Percentiles rank a stretch among this genome's conserved stretches.
Evolutionary conservation across 2,329 filamentous ascomycete genomes (phyloP).

Genomic region (Colletotrichum sp.): DNA sequence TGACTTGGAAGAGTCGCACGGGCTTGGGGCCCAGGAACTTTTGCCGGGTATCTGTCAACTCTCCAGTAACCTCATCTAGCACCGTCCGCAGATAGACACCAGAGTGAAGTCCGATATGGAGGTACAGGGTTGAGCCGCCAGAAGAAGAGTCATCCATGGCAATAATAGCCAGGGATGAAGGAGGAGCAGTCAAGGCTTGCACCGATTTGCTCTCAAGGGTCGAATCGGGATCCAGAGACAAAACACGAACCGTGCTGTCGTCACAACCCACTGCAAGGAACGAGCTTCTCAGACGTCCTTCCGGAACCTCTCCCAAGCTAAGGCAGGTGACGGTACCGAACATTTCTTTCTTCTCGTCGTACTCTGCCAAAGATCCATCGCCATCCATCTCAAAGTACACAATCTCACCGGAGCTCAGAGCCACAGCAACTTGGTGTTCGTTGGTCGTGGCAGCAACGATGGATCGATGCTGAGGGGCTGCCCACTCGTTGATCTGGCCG

Average conservation of each 20-base stretch:
- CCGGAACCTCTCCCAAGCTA: conserved; percentile 91
- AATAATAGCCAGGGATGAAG: conserved; percentile 89
- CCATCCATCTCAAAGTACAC: conserved; percentile 98
- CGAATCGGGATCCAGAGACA: conserved; percentile 87
- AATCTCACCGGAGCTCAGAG: conserved; percentile 93
- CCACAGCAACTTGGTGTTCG: conserved; percentile 89
- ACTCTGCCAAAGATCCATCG: conserved; percentile 89
- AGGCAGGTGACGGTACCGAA: conserved; percentile 93
- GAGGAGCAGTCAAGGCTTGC: conserved; percentile 89
- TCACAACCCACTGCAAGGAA: conserved; percentile 97
- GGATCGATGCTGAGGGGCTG: conserved; percentile 88
- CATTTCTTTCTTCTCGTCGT: conserved; percentile 95
- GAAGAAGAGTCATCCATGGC: conserved; percentile 94
- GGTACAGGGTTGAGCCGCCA: conserved; percentile 85
- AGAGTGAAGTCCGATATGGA: conserved; percentile 95
- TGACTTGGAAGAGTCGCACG: conserved; percentile 90
- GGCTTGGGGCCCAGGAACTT: conserved; percentile 92
- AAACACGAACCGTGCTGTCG: conserved; percentile 92
- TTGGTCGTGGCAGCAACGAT: conserved; percentile 96
- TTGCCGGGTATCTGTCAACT: conserved; percentile 91
- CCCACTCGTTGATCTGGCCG: conserved; percentile 89
- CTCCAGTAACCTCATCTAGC: conserved; percentile 92
- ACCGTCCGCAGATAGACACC: conserved; percentile 96
- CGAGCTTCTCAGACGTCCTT: conserved; percentile 86
- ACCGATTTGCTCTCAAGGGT: conserved; percentile 94